These are phyloP conservation scores for Nigrospora sphaerica DNA, from an alignment of 2,329 filamentous ascomycete genomes.

Conservation along the genomic window DNA sequence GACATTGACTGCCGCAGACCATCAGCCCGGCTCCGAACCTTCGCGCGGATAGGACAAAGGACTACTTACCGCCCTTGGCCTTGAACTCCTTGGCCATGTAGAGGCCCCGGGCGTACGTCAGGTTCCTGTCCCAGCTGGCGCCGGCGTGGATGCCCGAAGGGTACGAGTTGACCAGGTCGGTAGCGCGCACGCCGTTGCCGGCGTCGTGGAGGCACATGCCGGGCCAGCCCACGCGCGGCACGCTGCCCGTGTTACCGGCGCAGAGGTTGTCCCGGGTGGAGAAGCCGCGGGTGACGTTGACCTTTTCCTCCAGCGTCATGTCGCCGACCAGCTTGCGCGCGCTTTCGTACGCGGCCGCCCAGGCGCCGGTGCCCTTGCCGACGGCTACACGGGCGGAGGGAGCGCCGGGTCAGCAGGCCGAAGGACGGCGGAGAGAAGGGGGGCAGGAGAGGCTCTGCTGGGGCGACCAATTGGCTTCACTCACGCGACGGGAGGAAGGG, in stretches of 20 bases:
- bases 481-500: conserved; percentile 21
- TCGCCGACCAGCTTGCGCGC: conserved; percentile 49
- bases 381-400: conserved; percentile 14
- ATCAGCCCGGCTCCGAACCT: conserved; percentile 2
- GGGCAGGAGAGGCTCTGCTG: neutral
- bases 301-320: conserved; percentile 62
- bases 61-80: conserved; percentile 35
- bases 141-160: conserved; percentile 40
- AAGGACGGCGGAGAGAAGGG: neutral
- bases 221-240: conserved; percentile 36
- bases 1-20: conserved; percentile 36
- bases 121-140: conserved; percentile 44
- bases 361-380: conserved; percentile 29
- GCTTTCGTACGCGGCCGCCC: conserved; percentile 52
- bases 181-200: conserved; percentile 39
- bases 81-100: conserved; percentile 52
- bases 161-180: conserved; percentile 41
- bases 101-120: conserved; percentile 42
- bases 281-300: conserved; percentile 37
- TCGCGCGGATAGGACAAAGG: neutral
- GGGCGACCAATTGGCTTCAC: conserved; percentile 3
- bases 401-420: neutral
- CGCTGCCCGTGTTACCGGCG: conserved; percentile 37
- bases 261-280: conserved; percentile 39
- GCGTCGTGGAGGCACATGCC: conserved; percentile 43